Evolutionary conservation across 2,329 filamentous ascomycete genomes (phyloP), one percentile per base, ranked within the genome.

Genomic region (Triangularia verruculosa): DNA sequence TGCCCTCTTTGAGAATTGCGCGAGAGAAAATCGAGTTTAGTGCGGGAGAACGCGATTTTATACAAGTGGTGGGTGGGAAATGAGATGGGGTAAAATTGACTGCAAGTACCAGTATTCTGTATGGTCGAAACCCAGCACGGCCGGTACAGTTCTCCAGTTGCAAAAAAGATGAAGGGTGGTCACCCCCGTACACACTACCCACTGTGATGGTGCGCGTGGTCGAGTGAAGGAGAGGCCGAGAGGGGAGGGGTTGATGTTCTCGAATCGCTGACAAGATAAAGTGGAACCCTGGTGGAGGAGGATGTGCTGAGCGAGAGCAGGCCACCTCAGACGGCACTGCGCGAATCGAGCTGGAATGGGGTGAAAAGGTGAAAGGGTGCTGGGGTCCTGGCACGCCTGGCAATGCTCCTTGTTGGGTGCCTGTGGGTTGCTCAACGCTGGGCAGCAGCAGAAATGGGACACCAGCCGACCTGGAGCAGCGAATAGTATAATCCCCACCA

Each of bases 21-120:
- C 62, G 65, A 67, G 67, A 61, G 67, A 68, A 68, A 69, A 70
- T 70, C 59, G 64, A 70, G 70, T 64, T 32, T 71, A 71, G 69
- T 69, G 69, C 66, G 67, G 66, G 63, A 63, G 55, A 62, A 54
- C 51, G 63, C 64, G 66, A 67, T 64, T 71, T 71, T 71, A 71
- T 71, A 71, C 61, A 57, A 34, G 60, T 52, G 62, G 61, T 65
- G 63, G 60, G 56, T 55, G 59, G 62, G 61, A 66, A 67, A 61
- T 66, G 66, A 64, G 58, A 68, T 64, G 63, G 66, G 66, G 64
- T 67, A 59, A 64, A 20, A n/a, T 39, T 39, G 34, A 9, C 34
- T n/a, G 39, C n/a, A 7, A 2, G 39, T 47, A 47, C n/a, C 39
- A 12, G 39, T 20, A 47, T 20, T 11, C 39, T 47, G 39, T 47